Percentiles rank a stretch among this genome's conserved stretches.
Conservation (phyloP, 257 asterid genomes). For the Przewalskia tangutica region DNA sequence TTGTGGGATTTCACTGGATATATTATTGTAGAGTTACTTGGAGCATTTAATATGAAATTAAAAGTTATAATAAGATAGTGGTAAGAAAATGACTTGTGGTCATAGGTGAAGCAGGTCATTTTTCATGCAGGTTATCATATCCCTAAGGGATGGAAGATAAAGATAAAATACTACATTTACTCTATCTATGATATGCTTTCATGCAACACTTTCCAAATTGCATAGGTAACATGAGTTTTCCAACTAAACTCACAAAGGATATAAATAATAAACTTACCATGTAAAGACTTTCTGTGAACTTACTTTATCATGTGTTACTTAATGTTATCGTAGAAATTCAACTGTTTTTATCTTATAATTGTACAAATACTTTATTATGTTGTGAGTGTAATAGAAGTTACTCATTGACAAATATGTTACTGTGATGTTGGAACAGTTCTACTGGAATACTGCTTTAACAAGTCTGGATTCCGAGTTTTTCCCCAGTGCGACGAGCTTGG, state of each 20-base stretch:
- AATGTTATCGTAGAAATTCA: too few relatives aligned
- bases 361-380: too few relatives aligned
- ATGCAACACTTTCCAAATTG: background rate
- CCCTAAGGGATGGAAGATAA: conserved; percentile 90
- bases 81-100: too few relatives aligned
- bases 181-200: background rate
- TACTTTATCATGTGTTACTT: too few relatives aligned
- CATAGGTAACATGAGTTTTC: background rate
- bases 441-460: conserved; percentile 44
- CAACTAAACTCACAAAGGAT: background rate
- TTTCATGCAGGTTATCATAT: conserved; percentile 49
- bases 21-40: too few relatives aligned
- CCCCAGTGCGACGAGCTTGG: background rate
- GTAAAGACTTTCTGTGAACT: too few relatives aligned
- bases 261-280: too few relatives aligned
- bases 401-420: background rate
- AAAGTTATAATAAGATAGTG: too few relatives aligned
- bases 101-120: too few relatives aligned
- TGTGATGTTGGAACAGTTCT: conserved; percentile 24
- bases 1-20: too few relatives aligned
- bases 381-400: background rate
- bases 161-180: background rate
- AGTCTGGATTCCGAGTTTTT: conserved; percentile 26
- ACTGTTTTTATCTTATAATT: too few relatives aligned
- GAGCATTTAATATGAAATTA: too few relatives aligned